Conservation (phyloP, 345 rosid genomes). For the Salix viminalis region DNA sequence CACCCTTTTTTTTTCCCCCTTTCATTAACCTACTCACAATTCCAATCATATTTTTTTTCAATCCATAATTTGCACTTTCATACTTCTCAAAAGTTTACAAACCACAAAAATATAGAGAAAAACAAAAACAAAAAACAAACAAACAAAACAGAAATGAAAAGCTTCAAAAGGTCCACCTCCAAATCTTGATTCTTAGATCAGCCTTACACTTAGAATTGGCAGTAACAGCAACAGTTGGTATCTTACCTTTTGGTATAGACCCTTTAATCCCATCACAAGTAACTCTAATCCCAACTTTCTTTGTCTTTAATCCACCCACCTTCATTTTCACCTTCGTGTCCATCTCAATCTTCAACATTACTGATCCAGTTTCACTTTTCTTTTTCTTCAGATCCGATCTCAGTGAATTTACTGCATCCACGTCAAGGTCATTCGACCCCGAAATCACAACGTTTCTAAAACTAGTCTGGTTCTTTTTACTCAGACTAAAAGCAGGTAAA, state of each 20-base stretch:
- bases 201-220: slow-evolving; percentile 61
- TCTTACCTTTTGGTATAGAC: slow-evolving; percentile 60
- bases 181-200: slow-evolving; percentile 81
- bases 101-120: slow-evolving; percentile 8
- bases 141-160: neutral
- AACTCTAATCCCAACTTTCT: slow-evolving; percentile 75
- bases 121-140: neutral
- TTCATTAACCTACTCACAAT: slow-evolving; percentile 1
- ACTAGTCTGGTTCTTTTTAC: slow-evolving; percentile 54
- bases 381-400: slow-evolving; percentile 71
- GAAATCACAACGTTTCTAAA: slow-evolving; percentile 54
- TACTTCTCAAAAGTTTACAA: slow-evolving; percentile 23
- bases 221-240: slow-evolving; percentile 51
- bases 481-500: slow-evolving; percentile 48
- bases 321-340: slow-evolving; percentile 62
- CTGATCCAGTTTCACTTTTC: slow-evolving; percentile 19
- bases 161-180: slow-evolving; percentile 70
- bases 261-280: slow-evolving; percentile 68
- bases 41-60: slow-evolving; percentile 6
- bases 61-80: slow-evolving; percentile 10
- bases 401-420: slow-evolving; percentile 51
- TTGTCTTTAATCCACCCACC: slow-evolving; percentile 52
- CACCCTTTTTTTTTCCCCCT: neutral
- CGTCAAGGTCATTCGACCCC: slow-evolving; percentile 55
- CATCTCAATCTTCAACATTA: slow-evolving; percentile 50